Evolutionary conservation across 2,329 filamentous ascomycete species (phyloP), one percentile per base, ranked within the genome.

Genomic region (Epichloe baconii): DNA sequence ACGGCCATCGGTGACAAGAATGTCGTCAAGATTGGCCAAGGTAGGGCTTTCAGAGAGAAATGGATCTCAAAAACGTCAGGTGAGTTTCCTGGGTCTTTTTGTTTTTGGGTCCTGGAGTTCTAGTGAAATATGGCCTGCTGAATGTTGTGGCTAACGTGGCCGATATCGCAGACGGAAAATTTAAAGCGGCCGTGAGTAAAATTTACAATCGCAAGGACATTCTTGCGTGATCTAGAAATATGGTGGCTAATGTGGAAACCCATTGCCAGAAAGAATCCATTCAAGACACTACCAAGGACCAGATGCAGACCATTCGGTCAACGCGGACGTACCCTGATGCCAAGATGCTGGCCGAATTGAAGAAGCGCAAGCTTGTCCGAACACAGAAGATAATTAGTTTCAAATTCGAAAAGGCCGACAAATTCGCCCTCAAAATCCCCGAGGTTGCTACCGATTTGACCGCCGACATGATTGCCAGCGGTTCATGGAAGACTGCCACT

Each of bases 361-460:
- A 85, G 72, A 96, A 96, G 77, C 82, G 91, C 64, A 97, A 96
- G 72, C 78, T 98, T 47, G 76, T 96, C 56, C 83, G 78, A 58
- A 75, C 88, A 63, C 82, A 88, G 59, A 97, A 96, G 73, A 79
- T 87, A 53, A 85, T 95, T 61, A 82, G 75, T 66, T 98, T 93
- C 77, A 85, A 79, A 59, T 82, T 95, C 54, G 73, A 74, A 54
- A 96, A 96, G 73, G 93, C 89, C 0, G 71, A 82, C 54, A 95
- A 95, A 68, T 98, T 89, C 65, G 87, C 89, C 43, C 79, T 86
- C 47, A 85, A 95, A 69, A 86, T 97, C 57, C 77, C 85, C 44
- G 88, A 94, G 69, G 90, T 97, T 72, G 88, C 94, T 70, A 96
- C 93, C 43, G 93, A 98, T 66, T 73, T 98, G 63, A 97, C 93